Percentiles rank a stretch among this genome's conserved stretches.
phyloP scores from a whole-genome alignment of 2,329 filamentous ascomycete genomes.

The Fusarium albidum region DNA sequence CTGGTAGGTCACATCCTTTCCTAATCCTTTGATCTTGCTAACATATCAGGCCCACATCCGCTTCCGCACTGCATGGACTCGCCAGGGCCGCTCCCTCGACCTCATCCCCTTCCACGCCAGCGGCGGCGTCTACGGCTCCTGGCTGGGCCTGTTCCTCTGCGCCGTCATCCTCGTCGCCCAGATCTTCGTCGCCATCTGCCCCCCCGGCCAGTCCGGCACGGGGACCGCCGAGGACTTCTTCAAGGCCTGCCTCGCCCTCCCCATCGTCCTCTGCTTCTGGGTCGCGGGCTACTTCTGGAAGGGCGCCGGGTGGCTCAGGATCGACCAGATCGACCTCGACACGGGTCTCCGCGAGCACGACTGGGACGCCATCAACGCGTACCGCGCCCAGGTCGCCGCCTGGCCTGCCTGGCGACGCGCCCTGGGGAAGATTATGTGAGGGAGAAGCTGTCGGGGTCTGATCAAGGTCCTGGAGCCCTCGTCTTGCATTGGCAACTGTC shows the following conservation, averaged over 20 bases:
- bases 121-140: conserved; percentile 69
- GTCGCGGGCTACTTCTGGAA: conserved; percentile 70
- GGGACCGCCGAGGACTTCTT: conserved; percentile 60
- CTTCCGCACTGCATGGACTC: conserved; percentile 69
- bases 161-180: conserved; percentile 61
- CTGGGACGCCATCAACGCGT: conserved; percentile 67
- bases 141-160: conserved; percentile 66
- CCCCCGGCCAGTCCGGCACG: conserved; percentile 41
- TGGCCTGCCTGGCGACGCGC: conserved; percentile 58
- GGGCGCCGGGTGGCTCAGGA: conserved; percentile 64
- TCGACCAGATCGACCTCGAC: conserved; percentile 72
- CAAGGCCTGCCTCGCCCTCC: conserved; percentile 60
- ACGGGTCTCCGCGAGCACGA: conserved; percentile 70
- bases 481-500: neutral
- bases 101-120: conserved; percentile 70
- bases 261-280: conserved; percentile 64
- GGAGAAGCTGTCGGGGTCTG: fast-evolving
- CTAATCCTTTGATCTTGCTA: fast-evolving
- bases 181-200: conserved; percentile 58
- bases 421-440: conserved; percentile 25
- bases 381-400: conserved; percentile 55
- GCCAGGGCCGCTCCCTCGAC: conserved; percentile 66
- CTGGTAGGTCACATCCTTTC: conserved; percentile 47
- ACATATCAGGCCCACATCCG: conserved; percentile 60
- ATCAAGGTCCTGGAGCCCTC: no score